phyloP scores from a whole-genome alignment of 2,329 filamentous ascomycete genomes.

The Grosmannia huntii region DNA sequence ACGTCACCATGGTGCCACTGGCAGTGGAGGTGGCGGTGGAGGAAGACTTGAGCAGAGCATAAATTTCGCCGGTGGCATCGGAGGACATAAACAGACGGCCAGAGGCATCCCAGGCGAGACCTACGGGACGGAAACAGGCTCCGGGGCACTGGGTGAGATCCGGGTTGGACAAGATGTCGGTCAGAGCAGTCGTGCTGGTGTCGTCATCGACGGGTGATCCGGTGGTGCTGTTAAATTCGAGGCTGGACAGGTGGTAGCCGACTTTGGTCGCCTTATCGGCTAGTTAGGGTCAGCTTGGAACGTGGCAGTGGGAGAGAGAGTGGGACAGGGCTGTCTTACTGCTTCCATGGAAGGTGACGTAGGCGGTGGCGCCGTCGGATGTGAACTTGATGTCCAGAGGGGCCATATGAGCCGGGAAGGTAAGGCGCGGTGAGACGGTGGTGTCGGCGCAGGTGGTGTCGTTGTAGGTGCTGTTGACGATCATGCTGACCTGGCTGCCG shows the following conservation, averaged over 20 bases:
- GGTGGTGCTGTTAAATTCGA: slow-evolving; percentile 28
- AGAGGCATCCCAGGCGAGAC: slow-evolving; percentile 36
- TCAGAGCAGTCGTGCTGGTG: slow-evolving; percentile 31
- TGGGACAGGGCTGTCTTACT: slow-evolving; percentile 37
- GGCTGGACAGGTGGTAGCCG: slow-evolving; percentile 31
- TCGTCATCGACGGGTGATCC: slow-evolving; percentile 27
- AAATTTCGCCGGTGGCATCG: slow-evolving; percentile 54
- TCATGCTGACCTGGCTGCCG: slow-evolving; percentile 37
- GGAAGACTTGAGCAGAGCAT: slow-evolving; percentile 28
- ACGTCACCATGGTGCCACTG: slow-evolving; percentile 13
- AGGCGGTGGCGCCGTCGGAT: slow-evolving; percentile 42
- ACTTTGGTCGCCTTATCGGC: slow-evolving; percentile 29
- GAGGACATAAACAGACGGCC: slow-evolving; percentile 49
- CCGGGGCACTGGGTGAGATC: slow-evolving; percentile 40
- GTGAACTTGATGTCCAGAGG: slow-evolving; percentile 62
- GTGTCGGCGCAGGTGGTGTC: slow-evolving; percentile 30
- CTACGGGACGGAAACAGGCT: slow-evolving; percentile 50
- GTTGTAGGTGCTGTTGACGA: slow-evolving; percentile 21
- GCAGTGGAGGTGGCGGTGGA: slow-evolving; percentile 1
- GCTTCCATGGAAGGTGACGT: slow-evolving; percentile 59
- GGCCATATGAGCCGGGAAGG: slow-evolving; percentile 52
- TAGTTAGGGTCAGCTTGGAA: slow-evolving; percentile 9
- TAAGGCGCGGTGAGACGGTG: slow-evolving; percentile 46
- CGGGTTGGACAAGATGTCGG: slow-evolving; percentile 41
- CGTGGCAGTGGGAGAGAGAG: neutral